Base-by-base conservation (phyloP, 441 rosid genomes). In the Lepidium campestre region DNA sequence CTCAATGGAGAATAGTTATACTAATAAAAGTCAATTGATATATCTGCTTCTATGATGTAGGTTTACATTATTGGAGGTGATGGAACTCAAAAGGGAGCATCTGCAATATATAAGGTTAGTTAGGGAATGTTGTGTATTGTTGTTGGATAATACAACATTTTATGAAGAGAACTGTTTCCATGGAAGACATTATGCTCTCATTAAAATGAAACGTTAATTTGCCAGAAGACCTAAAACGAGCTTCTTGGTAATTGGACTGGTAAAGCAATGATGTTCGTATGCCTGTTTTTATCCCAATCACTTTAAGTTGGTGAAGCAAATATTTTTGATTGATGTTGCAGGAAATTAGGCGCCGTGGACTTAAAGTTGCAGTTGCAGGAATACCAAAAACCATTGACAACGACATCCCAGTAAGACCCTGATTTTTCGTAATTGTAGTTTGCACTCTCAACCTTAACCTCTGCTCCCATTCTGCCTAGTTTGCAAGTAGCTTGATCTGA, bases 1-100 rank as follows among this genome's bases (percentile, higher is more conserved):
- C 34, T 35, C 17, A 41, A 37, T 48, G 44, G 48, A 47, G 41
- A 31, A 25, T 34, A 29, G 60, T 27, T 68, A 8, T 57, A 49
- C 14, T 34, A 14, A 34, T 49, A 50, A 41, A 7, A 44, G 17
- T 60, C 14, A 14, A 9, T 36, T 66, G 15, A 6, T 6, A 52
- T 73, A 1, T 42, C 4, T 40, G 59, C 20, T 6, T 57, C 18
- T 71, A 60, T 44, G 57, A 34, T 71, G 25, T 67, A 89, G 93
- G 93, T 87, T 57, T 90, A 83, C 72, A 82, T 90, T 71, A 84
- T 90, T 47, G 92, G 97, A 42, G 97, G 97, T 36, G 94, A 90
- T 80, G 97, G 97, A 77, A 85, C 90, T 61, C 97, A 84, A 74
- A 90, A 71, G 68, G 97, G 94, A 68, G 92, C 90, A 52, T 78